phyloP scores from a whole-genome alignment of 1,284 basidiomycete species.

The Cutaneotrichosporon dermatis region DNA sequence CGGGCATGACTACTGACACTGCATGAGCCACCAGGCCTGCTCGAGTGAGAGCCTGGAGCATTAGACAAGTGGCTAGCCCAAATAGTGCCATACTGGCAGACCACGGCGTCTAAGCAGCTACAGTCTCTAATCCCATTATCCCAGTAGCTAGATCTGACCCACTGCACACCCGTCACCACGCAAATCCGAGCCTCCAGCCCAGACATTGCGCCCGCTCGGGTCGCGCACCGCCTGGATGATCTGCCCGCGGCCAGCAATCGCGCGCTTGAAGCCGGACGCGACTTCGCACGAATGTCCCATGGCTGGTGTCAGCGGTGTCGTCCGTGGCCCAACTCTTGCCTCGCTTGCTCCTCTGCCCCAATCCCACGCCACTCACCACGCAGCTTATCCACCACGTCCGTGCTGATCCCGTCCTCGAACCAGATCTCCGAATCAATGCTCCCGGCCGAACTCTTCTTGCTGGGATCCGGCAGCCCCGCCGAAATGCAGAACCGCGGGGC shows the following conservation, averaged over 20 bases:
- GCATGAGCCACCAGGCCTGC: too few relatives aligned
- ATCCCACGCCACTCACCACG: constrained; percentile 37
- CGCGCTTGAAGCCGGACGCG: constrained; percentile 60
- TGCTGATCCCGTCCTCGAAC: constrained; percentile 71
- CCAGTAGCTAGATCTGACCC: constrained; percentile 63
- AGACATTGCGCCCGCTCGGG: constrained; percentile 62
- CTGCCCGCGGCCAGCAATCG: constrained; percentile 83
- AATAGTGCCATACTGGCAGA: too few relatives aligned
- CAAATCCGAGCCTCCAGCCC: constrained; percentile 83
- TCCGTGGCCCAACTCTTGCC: background rate
- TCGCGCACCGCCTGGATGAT: constrained; percentile 74
- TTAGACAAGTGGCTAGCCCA: too few relatives aligned
- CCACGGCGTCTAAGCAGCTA: background rate
- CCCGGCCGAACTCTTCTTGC: constrained; percentile 50
- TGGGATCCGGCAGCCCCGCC: constrained; percentile 66
- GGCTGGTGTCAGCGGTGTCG: constrained; percentile 43
- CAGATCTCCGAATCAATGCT: constrained; percentile 71
- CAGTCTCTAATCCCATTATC: constrained; percentile 8
- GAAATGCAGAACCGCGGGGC: constrained; percentile 90
- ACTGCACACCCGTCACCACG: constrained; percentile 82
- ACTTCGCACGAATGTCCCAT: constrained; percentile 81
- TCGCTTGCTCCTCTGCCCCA: too few relatives aligned
- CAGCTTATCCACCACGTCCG: constrained; percentile 59
- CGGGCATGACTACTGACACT: too few relatives aligned
- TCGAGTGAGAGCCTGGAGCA: too few relatives aligned